Evolutionary conservation across 73 alveolate genomes (phyloP).

Genomic region (Urostyla sp.): DNA sequence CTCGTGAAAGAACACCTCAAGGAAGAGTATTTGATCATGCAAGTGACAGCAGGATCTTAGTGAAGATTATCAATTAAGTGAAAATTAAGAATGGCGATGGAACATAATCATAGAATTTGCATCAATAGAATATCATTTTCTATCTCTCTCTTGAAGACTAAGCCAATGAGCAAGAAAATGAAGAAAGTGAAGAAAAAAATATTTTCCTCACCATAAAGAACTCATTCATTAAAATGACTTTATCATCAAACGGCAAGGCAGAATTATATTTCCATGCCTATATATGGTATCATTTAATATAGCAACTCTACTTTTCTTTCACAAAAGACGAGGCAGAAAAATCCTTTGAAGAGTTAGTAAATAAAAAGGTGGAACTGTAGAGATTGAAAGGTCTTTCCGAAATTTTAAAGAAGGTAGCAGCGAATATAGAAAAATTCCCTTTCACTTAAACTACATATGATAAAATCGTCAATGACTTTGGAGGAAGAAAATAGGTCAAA

Average conservation of each 20-base stretch:
- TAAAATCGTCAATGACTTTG: slow-evolving; percentile 34
- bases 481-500: slow-evolving; percentile 11
- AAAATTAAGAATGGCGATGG: not conserved
- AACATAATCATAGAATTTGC: not conserved
- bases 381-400: slow-evolving; percentile 56
- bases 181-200: not conserved
- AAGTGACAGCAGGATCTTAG: slow-evolving; percentile 24
- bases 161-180: not conserved
- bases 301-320: not conserved
- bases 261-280: slow-evolving; percentile 64
- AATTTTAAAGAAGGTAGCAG: slow-evolving; percentile 13
- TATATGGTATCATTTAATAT: not conserved
- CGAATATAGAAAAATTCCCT: slow-evolving; percentile 10
- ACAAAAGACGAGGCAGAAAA: not conserved
- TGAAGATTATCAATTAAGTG: not conserved
- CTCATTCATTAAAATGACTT: slow-evolving; percentile 26
- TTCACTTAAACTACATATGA: slow-evolving; percentile 35
- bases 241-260: slow-evolving; percentile 60
- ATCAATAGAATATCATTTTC: not conserved
- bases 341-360: slow-evolving; percentile 7
- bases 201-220: slow-evolving; percentile 12
- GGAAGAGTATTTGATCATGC: slow-evolving; percentile 64
- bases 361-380: not conserved
- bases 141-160: not conserved
- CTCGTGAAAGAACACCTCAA: slow-evolving; percentile 46